These are phyloP conservation scores for Kockovaella imperatae DNA, from an alignment of 768 basidiomycete species.

Conservation along the genomic window DNA sequence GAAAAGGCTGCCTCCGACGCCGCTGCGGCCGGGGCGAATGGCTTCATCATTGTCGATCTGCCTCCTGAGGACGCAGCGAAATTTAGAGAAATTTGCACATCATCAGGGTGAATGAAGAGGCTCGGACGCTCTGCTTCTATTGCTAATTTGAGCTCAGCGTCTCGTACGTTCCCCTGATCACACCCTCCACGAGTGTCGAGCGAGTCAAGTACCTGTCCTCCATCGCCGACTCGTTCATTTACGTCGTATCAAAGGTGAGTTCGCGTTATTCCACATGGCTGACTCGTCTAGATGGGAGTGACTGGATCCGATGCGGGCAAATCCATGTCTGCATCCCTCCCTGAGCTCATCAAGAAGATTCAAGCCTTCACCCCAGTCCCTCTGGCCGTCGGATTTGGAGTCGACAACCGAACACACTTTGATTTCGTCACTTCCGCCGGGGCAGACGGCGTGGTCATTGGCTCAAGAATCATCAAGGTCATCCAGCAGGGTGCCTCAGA, in stretches of 20 bases:
- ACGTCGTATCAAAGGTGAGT: conserved; percentile 87
- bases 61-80: conserved; percentile 91
- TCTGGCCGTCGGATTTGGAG: conserved; percentile 93
- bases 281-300: conserved; percentile 73
- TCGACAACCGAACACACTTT: conserved; percentile 82
- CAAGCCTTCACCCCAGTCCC: conserved; percentile 70
- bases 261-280: neutral
- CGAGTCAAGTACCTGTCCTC: conserved; percentile 84
- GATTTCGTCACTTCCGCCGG: conserved; percentile 73
- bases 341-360: conserved; percentile 75
- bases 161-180: conserved; percentile 90
- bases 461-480: conserved; percentile 71
- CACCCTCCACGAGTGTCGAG: conserved; percentile 78
- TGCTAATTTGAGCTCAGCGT: conserved; percentile 51
- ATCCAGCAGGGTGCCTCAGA: conserved; percentile 58
- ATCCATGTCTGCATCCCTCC: conserved; percentile 63
- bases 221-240: conserved; percentile 96
- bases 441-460: conserved; percentile 93
- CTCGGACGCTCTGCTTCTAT: neutral
- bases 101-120: conserved; percentile 58
- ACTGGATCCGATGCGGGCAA: conserved; percentile 76
- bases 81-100: conserved; percentile 81
- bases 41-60: conserved; percentile 94
- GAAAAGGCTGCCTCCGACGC: conserved; percentile 88
- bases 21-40: conserved; percentile 81